phyloP scores from a whole-genome alignment of 2,329 filamentous ascomycete genomes.

The Fusarium sublunatum region DNA sequence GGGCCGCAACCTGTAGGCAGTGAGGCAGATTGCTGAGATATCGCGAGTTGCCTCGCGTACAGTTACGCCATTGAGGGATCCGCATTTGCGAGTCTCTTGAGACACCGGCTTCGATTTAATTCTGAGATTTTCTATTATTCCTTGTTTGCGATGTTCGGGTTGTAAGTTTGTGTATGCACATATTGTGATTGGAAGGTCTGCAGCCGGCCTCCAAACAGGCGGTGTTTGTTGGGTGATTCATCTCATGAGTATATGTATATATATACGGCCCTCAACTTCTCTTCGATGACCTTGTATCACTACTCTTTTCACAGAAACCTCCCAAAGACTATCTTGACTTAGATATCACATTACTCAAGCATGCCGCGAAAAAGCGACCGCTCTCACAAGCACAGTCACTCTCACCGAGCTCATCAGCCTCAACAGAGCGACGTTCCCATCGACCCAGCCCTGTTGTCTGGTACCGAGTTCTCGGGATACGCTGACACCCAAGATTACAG shows the following conservation, averaged over 20 bases:
- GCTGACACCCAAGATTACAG: not conserved
- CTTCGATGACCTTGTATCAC: not conserved
- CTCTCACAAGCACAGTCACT: constrained; percentile 25
- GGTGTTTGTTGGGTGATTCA: not conserved
- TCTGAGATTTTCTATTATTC: not conserved
- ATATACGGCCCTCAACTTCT: not conserved
- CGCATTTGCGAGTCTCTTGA: not conserved
- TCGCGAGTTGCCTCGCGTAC: constrained; percentile 1
- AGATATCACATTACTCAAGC: not conserved
- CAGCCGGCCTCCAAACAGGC: constrained; percentile 16
- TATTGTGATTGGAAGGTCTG: not conserved
- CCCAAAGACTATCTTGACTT: not conserved
- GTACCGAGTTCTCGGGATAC: not conserved
- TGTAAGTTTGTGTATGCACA: not conserved
- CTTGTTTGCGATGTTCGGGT: not conserved
- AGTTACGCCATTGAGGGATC: constrained; percentile 1
- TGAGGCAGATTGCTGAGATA: constrained; percentile 21
- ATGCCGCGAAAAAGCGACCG: constrained; percentile 35
- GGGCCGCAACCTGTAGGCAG: constrained; percentile 29
- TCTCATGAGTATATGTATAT: constrained; percentile 13
- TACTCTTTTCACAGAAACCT: not conserved
- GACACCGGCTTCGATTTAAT: not conserved
- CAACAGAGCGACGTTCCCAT: constrained; percentile 26
- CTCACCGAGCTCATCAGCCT: constrained; percentile 17
- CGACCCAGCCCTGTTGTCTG: constrained; percentile 13